phyloP scores from a whole-genome alignment of 495 filamentous ascomycete species.

The Talaromyces trachyspermus region DNA sequence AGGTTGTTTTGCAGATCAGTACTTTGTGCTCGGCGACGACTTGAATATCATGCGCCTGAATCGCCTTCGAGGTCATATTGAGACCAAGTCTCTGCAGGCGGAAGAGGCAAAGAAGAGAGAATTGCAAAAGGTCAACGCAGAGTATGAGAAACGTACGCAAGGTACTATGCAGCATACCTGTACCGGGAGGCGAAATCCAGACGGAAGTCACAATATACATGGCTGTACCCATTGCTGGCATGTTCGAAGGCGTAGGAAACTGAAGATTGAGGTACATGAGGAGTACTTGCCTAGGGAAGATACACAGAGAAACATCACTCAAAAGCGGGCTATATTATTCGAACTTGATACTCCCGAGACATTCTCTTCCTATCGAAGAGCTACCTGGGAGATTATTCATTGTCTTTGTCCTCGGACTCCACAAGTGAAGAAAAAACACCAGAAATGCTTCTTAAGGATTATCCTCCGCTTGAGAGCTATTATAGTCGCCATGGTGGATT shows the following conservation, averaged over 20 bases:
- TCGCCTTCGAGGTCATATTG: slow-evolving; percentile 24
- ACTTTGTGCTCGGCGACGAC: slow-evolving; percentile 23
- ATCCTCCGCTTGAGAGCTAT: slow-evolving; percentile 18
- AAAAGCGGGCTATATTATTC: slow-evolving; percentile 42
- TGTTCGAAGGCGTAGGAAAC: slow-evolving; percentile 25
- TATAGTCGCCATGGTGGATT: slow-evolving; percentile 10
- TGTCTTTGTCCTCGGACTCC: slow-evolving; percentile 21
- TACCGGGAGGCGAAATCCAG: slow-evolving; percentile 11
- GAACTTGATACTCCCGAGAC: slow-evolving; percentile 43
- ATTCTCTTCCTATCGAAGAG: slow-evolving; percentile 46
- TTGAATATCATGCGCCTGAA: slow-evolving; percentile 16
- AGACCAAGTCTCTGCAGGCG: slow-evolving; percentile 13
- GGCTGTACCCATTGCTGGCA: slow-evolving; percentile 29
- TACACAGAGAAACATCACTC: not conserved
- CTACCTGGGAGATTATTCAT: slow-evolving; percentile 37
- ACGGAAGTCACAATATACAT: slow-evolving; percentile 20
- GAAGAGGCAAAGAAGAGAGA: slow-evolving; percentile 30
- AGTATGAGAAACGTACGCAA: slow-evolving; percentile 32
- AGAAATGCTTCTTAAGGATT: slow-evolving; percentile 14
- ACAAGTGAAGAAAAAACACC: not conserved
- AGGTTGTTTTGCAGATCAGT: slow-evolving; percentile 39
- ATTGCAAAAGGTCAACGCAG: slow-evolving; percentile 21
- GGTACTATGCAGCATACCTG: slow-evolving; percentile 22
- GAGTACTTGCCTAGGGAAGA: slow-evolving; percentile 47
- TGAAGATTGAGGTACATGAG: slow-evolving; percentile 48